Base-by-base conservation (phyloP, 352 stramenopile genomes). In the Blastocystis sp. region DNA sequence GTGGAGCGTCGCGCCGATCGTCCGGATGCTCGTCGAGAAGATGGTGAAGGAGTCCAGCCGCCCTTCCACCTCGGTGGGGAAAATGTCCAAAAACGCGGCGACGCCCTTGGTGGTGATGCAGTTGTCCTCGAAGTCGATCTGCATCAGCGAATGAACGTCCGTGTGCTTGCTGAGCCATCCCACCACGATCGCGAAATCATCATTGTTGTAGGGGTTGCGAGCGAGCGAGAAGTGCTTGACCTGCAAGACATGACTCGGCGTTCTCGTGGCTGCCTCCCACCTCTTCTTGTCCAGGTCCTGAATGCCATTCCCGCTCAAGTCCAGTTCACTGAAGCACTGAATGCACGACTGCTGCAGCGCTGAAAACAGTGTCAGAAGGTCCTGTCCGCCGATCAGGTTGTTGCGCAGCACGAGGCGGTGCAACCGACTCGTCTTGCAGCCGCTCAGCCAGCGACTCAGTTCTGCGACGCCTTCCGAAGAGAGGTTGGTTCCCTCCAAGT, bases 301-400 rank as follows among this genome's bases (percentile, higher is more conserved):
- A 10, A 80, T 61, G 21, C n/a, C 24, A 62, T 80, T 80, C 16
- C 69, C 51, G 69, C 69, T 62, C 24, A 80, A 9, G 33, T 80
- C 69, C 21, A 80, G 37, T 12, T 63, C 35, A 9, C 10, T 62
- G 35, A 80, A n/a, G 19, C 21, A 13, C 12, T 1, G 24, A 24
- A 74, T 74, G 29, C 26, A 74, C 24, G 69, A 80, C 9, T 13
- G 29, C 21, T 63, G 69, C 39, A 80, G 29, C 45, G 69, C 39
- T 10, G 6, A 3, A 4, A 80, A 29, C 39, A 80, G 45, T 16
- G 9, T 6, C 10, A 19, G 62, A 4, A 80, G 33, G 37, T 41
- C 51, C 45, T 35, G 9, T 12, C 33, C 69, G 19, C 0, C 16
- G 19, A 80, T n/a, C 29, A 39, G 24, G n/a, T 65, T 80, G 24